Percentiles rank a stretch among this genome's conserved stretches.
Evolutionary conservation across 345 rosid genomes (phyloP).

Genomic region (Anastatica hierochuntica): DNA sequence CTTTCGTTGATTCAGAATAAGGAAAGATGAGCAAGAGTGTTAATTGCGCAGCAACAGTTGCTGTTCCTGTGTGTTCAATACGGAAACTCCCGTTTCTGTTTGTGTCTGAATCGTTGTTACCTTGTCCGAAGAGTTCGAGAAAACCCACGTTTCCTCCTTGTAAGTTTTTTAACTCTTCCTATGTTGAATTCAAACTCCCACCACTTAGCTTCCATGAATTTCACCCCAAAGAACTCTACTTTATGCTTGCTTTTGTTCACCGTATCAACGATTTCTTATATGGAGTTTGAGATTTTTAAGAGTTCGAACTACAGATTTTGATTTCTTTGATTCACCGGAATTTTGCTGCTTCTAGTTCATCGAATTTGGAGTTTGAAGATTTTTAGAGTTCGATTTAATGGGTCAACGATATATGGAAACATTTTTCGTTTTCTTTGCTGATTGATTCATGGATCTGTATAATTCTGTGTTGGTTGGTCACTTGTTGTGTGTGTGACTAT

Average conservation of each 20-base stretch:
- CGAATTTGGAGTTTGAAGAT: too few relatives aligned
- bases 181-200: not conserved
- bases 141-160: constrained; percentile 32
- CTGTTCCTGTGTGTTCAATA: constrained; percentile 23
- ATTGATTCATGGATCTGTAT: too few relatives aligned
- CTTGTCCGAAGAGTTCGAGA: constrained; percentile 33
- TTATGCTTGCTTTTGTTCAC: too few relatives aligned
- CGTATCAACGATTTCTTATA: too few relatives aligned
- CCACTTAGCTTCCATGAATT: not conserved
- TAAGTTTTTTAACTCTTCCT: constrained; percentile 21
- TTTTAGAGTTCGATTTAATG: not conserved
- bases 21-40: constrained; percentile 13
- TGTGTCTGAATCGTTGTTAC: constrained; percentile 45
- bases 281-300: too few relatives aligned
- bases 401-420: too few relatives aligned
- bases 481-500: not conserved
- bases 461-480: not conserved
- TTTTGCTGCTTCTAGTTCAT: not conserved
- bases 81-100: constrained; percentile 42
- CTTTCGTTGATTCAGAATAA: not conserved
- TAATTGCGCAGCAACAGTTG: not conserved
- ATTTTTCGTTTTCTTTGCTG: too few relatives aligned
- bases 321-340: too few relatives aligned
- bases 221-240: too few relatives aligned
- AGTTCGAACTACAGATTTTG: too few relatives aligned